phyloP scores from a whole-genome alignment of 495 filamentous ascomycete genomes.

The Echria macrotheca region DNA sequence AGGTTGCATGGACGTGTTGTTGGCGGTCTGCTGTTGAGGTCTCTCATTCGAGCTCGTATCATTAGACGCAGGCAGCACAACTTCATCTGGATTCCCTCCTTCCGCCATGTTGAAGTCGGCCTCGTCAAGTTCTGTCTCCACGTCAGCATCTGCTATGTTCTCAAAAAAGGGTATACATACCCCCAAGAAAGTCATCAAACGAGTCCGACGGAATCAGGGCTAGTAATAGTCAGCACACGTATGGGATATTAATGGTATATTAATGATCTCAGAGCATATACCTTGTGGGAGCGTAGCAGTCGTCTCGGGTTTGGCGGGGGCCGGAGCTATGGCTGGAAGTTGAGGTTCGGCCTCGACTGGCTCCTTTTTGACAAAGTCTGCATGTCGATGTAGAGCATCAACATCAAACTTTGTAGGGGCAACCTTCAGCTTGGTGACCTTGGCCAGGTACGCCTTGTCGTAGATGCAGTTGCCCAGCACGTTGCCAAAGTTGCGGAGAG shows the following conservation, averaged over 20 bases:
- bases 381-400: conserved; percentile 73
- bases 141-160: too few relatives aligned
- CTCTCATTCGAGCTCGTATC: conserved; percentile 7
- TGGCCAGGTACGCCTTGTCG: conserved; percentile 85
- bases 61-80: conserved; percentile 34
- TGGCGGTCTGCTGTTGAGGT: conserved; percentile 8
- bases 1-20: conserved; percentile 29
- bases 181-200: conserved; percentile 66
- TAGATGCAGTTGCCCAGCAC: conserved; percentile 96
- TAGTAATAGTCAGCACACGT: not conserved
- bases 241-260: too few relatives aligned
- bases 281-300: conserved; percentile 5
- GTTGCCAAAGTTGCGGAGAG: conserved; percentile 90
- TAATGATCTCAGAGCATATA: not conserved
- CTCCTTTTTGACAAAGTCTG: conserved; percentile 62
- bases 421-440: conserved; percentile 77
- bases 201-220: conserved; percentile 26
- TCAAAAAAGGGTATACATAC: too few relatives aligned
- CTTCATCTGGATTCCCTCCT: conserved; percentile 61
- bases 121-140: conserved; percentile 58
- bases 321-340: conserved; percentile 24
- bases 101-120: conserved; percentile 60
- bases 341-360: conserved; percentile 35
- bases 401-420: conserved; percentile 63
- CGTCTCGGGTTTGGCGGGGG: conserved; percentile 25